Evolutionary conservation across 129 eudicot species (phyloP).

Genomic region (Arctium minus): DNA sequence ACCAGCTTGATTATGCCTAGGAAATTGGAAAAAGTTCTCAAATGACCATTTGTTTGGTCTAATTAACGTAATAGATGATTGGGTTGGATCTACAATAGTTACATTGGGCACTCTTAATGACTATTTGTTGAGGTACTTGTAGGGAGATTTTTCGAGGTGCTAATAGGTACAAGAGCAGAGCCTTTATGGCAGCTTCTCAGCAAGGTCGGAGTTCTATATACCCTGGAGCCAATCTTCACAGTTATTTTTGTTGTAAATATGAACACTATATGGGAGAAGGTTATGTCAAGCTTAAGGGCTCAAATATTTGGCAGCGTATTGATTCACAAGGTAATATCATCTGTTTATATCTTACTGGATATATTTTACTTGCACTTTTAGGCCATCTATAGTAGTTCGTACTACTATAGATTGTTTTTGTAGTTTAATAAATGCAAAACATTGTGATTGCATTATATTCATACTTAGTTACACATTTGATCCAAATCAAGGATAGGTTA

Average conservation of each 20-base stretch:
- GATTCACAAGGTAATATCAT: constrained; percentile 71
- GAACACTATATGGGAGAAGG: constrained; percentile 95
- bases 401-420: not conserved
- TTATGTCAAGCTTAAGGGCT: constrained; percentile 95
- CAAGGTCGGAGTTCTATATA: constrained; percentile 60
- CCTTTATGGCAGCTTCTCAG: constrained; percentile 77
- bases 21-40: not conserved
- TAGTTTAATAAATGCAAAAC: not conserved
- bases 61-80: not conserved
- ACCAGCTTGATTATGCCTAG: not conserved
- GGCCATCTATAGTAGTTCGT: not conserved
- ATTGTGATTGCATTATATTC: not conserved
- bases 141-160: constrained; percentile 94
- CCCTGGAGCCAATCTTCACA: constrained; percentile 87
- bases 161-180: constrained; percentile 72
- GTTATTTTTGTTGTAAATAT: constrained; percentile 75
- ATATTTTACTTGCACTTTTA: not conserved
- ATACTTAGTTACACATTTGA: not conserved
- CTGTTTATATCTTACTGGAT: not conserved
- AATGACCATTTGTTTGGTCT: not conserved
- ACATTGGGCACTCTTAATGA: not conserved
- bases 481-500: not conserved
- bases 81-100: not conserved
- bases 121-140: constrained; percentile 19
- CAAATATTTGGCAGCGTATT: constrained; percentile 76